These are phyloP conservation scores for Coemansia furcata DNA, from an alignment of 192 early-diverging fungal genomes.

Conservation along the genomic window DNA sequence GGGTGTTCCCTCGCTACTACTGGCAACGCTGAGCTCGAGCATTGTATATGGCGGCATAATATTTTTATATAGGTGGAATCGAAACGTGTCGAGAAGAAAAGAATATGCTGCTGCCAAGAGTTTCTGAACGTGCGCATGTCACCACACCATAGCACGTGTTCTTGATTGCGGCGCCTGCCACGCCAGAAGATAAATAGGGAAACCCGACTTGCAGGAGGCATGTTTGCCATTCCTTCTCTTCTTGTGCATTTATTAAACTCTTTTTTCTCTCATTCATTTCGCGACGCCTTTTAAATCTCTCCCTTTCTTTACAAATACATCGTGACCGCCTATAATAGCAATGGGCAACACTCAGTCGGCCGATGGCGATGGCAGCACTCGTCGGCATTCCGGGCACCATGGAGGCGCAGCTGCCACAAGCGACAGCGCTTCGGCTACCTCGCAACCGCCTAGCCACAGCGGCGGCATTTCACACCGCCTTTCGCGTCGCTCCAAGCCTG, in stretches of 20 bases:
- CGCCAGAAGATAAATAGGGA: neutral
- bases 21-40: neutral
- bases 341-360: conserved; percentile 54
- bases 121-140: neutral
- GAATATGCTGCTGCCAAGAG: neutral
- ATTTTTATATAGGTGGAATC: neutral
- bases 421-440: neutral
- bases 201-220: neutral
- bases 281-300: neutral
- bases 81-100: neutral
- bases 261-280: neutral
- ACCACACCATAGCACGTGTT: neutral
- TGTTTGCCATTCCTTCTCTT: neutral
- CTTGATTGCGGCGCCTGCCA: neutral
- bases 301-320: neutral
- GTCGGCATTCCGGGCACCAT: conserved; percentile 34
- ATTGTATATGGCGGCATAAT: neutral
- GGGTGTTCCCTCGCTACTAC: conserved; percentile 8
- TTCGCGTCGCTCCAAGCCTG: conserved; percentile 43
- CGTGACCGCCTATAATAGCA: neutral
- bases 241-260: neutral
- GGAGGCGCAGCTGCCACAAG: conserved; percentile 1
- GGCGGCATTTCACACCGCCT: conserved; percentile 39
- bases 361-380: conserved; percentile 33
- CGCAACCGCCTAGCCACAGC: conserved; percentile 4